Evolutionary conservation across 768 basidiomycete genomes (phyloP), one percentile per base, ranked within the genome.

Genomic region (Tulasnella sp.): DNA sequence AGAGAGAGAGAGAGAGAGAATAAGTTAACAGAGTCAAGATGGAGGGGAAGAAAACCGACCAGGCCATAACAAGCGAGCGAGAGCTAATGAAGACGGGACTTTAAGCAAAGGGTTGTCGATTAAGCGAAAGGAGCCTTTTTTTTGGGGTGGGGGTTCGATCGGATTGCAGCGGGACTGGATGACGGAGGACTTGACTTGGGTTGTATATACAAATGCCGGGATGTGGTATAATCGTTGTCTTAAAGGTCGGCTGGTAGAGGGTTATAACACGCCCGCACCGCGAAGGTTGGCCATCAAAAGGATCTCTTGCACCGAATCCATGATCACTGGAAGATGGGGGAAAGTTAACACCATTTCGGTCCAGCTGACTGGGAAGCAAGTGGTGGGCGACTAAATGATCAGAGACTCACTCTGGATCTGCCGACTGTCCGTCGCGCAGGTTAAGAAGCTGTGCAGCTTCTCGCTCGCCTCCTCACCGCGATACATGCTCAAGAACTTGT

Each of bases 401-500:
- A 25, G n/a, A 29, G 11, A 42, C 61, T 61, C 30, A 62, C 61
- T 63, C 27, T 62, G 63, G 12, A 60, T 62, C 30, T 62, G 61
- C 30, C 48, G 48, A 19, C 62, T 62, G 30, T 62, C 61, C 11
- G 61, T 62, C 3, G 61, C 60, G 58, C 65, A 67, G 3, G 66
- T 66, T 12, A 67, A 63, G 62, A 53, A 53, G 21, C 52, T 68
- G 66, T 22, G 64, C 60, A 64, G 74, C 65, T 75, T 76, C 22
- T 68, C 66, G n/a, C 88, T 84, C 58, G 82, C 87, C 73, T 53
- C 52, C 22, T 53, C 52, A n/a, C 52, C 52, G 3, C 94, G 92
- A 70, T 97, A 97, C 60, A 97, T 78, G 29, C 80, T 80, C 12
- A 94, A 89, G 71, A 98, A 97, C 46, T 90, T 83, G 62, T 82